These are phyloP conservation scores for Curvularia sp. DNA, from an alignment of 2,329 filamentous ascomycete species.

Conservation along the genomic window DNA sequence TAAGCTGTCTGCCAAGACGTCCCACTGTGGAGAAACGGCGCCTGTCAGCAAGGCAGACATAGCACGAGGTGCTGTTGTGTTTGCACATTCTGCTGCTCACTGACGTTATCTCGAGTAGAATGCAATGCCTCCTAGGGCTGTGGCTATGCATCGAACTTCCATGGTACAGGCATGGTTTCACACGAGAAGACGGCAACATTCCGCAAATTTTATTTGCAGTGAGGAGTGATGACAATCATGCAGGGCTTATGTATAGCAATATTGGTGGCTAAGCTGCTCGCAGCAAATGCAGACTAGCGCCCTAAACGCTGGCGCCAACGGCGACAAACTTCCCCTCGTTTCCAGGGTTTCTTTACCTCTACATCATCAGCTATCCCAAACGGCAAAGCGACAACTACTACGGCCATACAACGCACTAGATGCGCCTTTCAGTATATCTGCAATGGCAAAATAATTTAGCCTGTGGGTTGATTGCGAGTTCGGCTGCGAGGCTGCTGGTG, in stretches of 20 bases:
- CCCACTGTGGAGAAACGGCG: constrained; percentile 29
- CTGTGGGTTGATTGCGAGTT: constrained; percentile 20
- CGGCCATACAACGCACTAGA: constrained; percentile 5
- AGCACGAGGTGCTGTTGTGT: not conserved
- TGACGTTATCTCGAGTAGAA: constrained; percentile 12
- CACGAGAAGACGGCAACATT: constrained; percentile 36
- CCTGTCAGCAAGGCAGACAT: constrained; percentile 18
- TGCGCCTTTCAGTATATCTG: not conserved
- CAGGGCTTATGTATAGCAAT: constrained; percentile 48
- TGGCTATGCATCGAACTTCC: constrained; percentile 22
- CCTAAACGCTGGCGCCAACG: constrained; percentile 11
- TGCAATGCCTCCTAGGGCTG: constrained; percentile 14
- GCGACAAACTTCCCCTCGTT: constrained; percentile 4
- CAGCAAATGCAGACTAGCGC: constrained; percentile 28
- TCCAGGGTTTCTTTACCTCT: constrained; percentile 8
- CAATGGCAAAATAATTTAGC: constrained; percentile 20
- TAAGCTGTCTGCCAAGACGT: constrained; percentile 26
- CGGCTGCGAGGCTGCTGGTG: not conserved
- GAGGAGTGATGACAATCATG: constrained; percentile 41
- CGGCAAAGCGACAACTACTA: constrained; percentile 11
- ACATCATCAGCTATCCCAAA: constrained; percentile 24
- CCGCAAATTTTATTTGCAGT: constrained; percentile 26
- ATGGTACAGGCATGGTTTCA: constrained; percentile 16
- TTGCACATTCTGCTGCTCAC: constrained; percentile 3
- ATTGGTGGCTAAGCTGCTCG: constrained; percentile 48